phyloP scores from a whole-genome alignment of 495 filamentous ascomycete species.

The Tuber umbilicatum region DNA sequence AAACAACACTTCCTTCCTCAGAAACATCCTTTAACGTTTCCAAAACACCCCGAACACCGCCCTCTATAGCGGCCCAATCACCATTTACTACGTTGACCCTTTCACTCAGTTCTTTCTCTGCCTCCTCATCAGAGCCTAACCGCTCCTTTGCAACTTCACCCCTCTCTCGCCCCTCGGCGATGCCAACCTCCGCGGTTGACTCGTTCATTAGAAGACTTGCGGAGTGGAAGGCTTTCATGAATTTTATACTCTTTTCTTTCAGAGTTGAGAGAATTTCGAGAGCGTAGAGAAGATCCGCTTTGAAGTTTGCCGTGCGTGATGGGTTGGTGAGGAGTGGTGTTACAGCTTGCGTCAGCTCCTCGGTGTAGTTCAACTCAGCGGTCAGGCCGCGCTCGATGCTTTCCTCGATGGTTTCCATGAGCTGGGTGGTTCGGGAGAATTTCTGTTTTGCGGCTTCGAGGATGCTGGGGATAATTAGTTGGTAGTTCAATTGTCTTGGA shows the following conservation, averaged over 20 bases:
- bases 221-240: conserved; percentile 41
- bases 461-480: conserved; percentile 18
- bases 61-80: conserved; percentile 27
- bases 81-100: conserved; percentile 36
- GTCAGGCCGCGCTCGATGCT: conserved; percentile 41
- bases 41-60: conserved; percentile 14
- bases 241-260: conserved; percentile 25
- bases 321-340: conserved; percentile 26
- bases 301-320: conserved; percentile 8
- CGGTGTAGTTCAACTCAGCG: conserved; percentile 37
- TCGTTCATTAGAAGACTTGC: conserved; percentile 29
- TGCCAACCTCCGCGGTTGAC: conserved; percentile 30
- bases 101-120: conserved; percentile 40
- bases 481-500: not conserved
- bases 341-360: conserved; percentile 36
- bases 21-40: conserved; percentile 21
- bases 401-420: conserved; percentile 40
- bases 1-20: conserved; percentile 7
- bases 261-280: conserved; percentile 26
- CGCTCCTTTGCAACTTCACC: conserved; percentile 32
- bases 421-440: conserved; percentile 27
- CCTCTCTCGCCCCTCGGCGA: conserved; percentile 37
- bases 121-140: conserved; percentile 27
- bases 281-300: conserved; percentile 35
- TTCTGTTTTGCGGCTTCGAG: conserved; percentile 25